phyloP scores from a whole-genome alignment of 768 basidiomycete species.

The Chiua virens region DNA sequence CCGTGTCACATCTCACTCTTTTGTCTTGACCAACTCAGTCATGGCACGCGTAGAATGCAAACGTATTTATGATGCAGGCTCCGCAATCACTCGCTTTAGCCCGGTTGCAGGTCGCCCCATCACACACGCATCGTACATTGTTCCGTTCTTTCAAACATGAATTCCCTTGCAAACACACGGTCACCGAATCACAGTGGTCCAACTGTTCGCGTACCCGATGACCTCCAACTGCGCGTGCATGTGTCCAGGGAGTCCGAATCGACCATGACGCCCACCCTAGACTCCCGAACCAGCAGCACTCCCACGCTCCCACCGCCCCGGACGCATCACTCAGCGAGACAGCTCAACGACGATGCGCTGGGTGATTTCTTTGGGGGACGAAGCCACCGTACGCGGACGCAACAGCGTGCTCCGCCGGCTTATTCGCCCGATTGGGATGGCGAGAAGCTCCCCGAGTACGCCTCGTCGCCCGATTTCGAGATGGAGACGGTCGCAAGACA shows the following conservation, averaged over 20 bases:
- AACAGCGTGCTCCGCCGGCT: slow-evolving; percentile 36
- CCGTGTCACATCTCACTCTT: slow-evolving; percentile 12
- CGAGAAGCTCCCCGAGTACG: slow-evolving; percentile 29
- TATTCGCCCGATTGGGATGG: slow-evolving; percentile 44
- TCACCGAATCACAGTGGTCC: slow-evolving; percentile 1
- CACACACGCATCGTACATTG: neutral
- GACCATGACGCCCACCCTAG: slow-evolving; percentile 11
- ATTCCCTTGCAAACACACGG: slow-evolving; percentile 11
- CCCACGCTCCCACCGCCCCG: slow-evolving; percentile 21
- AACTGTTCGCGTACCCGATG: slow-evolving; percentile 9
- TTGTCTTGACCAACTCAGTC: slow-evolving; percentile 29
- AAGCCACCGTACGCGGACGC: slow-evolving; percentile 22
- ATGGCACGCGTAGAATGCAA: slow-evolving; percentile 10
- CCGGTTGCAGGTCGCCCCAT: slow-evolving; percentile 13
- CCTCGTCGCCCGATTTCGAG: slow-evolving; percentile 38
- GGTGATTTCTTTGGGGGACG: slow-evolving; percentile 34
- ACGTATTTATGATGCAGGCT: slow-evolving; percentile 25
- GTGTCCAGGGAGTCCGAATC: slow-evolving; percentile 24
- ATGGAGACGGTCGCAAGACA: slow-evolving; percentile 56
- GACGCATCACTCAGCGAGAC: slow-evolving; percentile 24
- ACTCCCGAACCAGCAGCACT: slow-evolving; percentile 16
- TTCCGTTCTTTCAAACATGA: slow-evolving; percentile 11
- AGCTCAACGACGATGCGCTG: slow-evolving; percentile 29
- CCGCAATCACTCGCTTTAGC: neutral
- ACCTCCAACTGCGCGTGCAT: slow-evolving; percentile 23